Evolutionary conservation across 169 alveolate species (phyloP).

Genomic region (Perkinsus olseni): DNA sequence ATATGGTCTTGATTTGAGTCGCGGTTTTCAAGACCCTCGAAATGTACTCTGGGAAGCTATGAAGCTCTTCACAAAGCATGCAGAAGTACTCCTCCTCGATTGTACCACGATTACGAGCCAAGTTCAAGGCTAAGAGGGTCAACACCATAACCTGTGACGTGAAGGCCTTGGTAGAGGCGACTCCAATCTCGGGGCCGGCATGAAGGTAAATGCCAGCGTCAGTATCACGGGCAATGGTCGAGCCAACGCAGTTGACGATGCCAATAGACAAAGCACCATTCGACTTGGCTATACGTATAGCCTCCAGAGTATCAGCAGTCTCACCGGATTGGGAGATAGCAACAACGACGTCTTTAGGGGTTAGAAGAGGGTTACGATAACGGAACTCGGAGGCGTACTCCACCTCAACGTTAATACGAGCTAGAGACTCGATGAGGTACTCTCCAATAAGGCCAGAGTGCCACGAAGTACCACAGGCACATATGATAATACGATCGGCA

Average conservation of each 20-base stretch:
- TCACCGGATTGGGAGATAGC: conserved; percentile 92
- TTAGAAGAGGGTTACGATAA: conserved; percentile 36
- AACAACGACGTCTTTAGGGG: conserved; percentile 64
- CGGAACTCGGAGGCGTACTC: conserved; percentile 48
- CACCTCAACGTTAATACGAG: conserved; percentile 25
- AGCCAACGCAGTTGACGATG: conserved; percentile 81
- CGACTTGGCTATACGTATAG: conserved; percentile 22
- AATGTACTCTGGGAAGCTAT: neutral
- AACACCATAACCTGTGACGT: conserved; percentile 76
- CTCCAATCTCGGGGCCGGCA: conserved; percentile 94
- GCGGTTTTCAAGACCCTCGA: neutral
- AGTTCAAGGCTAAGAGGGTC: conserved; percentile 65
- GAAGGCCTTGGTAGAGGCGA: conserved; percentile 94
- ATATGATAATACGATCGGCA: conserved; percentile 23
- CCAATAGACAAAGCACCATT: conserved; percentile 39
- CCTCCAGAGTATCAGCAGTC: conserved; percentile 82
- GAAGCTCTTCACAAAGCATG: neutral
- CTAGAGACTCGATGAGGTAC: conserved; percentile 22
- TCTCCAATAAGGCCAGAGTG: conserved; percentile 47
- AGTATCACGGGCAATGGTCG: conserved; percentile 74
- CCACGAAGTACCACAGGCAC: conserved; percentile 37
- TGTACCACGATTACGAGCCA: conserved; percentile 5
- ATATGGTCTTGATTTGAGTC: neutral
- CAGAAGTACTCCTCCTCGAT: neutral
- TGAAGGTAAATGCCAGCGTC: conserved; percentile 86